Conservation (phyloP, 495 filamentous ascomycete genomes). For the Penicillium goetzii region DNA sequence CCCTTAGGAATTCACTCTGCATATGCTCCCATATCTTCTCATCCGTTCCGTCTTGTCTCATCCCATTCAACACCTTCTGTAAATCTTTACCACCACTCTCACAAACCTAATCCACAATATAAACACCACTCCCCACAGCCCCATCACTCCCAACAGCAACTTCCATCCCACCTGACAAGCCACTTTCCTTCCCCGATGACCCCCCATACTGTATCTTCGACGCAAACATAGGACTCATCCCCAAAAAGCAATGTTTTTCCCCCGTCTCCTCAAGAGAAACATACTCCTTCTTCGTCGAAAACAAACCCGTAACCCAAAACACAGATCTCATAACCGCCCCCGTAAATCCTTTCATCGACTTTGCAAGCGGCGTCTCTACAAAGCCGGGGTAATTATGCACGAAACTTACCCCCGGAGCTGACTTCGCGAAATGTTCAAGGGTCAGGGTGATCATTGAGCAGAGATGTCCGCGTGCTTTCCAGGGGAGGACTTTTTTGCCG, state of each 20-base stretch:
- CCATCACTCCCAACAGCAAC: slow-evolving; percentile 5
- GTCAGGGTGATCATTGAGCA: slow-evolving; percentile 22
- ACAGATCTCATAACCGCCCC: background rate
- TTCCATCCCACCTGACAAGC: background rate
- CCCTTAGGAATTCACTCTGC: background rate
- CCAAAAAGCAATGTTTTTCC: background rate
- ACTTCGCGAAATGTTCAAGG: slow-evolving; percentile 33
- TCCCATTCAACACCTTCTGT: background rate
- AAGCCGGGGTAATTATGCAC: slow-evolving; percentile 46
- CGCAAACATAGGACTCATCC: background rate
- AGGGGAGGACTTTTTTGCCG: slow-evolving; percentile 26
- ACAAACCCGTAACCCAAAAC: background rate
- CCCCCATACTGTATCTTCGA: background rate
- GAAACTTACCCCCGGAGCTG: slow-evolving; percentile 36
- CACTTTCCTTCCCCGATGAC: too few relatives aligned
- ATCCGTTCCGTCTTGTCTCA: background rate
- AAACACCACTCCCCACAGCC: background rate
- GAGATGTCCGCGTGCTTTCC: slow-evolving; percentile 18
- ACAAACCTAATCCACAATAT: slow-evolving; percentile 1
- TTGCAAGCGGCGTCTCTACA: slow-evolving; percentile 34
- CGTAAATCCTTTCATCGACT: background rate
- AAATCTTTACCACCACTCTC: background rate
- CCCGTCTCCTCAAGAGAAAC: slow-evolving; percentile 5
- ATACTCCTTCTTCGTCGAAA: background rate
- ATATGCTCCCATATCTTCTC: slow-evolving; percentile 7